phyloP scores from a whole-genome alignment of 805 yeast genomes.

The Yamadazyma olivae region DNA sequence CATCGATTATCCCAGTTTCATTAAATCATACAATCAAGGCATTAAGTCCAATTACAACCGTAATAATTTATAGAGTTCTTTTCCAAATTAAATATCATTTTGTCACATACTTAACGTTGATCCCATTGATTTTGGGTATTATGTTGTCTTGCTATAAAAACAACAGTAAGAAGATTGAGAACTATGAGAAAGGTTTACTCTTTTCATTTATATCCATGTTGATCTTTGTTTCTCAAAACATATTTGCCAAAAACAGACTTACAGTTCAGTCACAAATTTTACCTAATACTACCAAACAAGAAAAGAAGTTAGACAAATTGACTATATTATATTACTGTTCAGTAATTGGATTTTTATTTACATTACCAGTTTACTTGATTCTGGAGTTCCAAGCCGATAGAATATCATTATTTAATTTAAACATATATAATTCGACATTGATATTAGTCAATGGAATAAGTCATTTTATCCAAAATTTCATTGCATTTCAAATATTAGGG shows the following conservation, averaged over 20 bases:
- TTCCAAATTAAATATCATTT: constrained; percentile 55
- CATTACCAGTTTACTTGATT: constrained; percentile 63
- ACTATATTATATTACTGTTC: constrained; percentile 73
- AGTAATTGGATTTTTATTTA: constrained; percentile 60
- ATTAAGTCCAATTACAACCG: constrained; percentile 85
- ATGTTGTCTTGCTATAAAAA: constrained; percentile 59
- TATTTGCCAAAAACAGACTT: constrained; percentile 71
- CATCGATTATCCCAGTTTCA: constrained; percentile 88
- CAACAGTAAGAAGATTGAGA: not conserved
- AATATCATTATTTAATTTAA: constrained; percentile 30
- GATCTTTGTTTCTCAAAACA: constrained; percentile 75
- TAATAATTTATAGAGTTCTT: constrained; percentile 64
- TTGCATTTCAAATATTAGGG: constrained; percentile 76
- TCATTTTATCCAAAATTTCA: constrained; percentile 69
- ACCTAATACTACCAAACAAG: constrained; percentile 18
- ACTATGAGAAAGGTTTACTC: constrained; percentile 37
- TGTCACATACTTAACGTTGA: constrained; percentile 72
- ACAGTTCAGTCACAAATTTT: constrained; percentile 42
- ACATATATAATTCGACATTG: constrained; percentile 28
- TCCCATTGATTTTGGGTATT: constrained; percentile 81
- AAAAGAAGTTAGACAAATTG: constrained; percentile 59
- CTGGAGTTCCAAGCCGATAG: constrained; percentile 41
- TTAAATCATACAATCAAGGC: constrained; percentile 94
- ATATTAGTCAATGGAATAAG: constrained; percentile 61
- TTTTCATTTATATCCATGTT: constrained; percentile 56